phyloP scores from a whole-genome alignment of 2,329 filamentous ascomycete species.

The Helicocarpus griseus region DNA sequence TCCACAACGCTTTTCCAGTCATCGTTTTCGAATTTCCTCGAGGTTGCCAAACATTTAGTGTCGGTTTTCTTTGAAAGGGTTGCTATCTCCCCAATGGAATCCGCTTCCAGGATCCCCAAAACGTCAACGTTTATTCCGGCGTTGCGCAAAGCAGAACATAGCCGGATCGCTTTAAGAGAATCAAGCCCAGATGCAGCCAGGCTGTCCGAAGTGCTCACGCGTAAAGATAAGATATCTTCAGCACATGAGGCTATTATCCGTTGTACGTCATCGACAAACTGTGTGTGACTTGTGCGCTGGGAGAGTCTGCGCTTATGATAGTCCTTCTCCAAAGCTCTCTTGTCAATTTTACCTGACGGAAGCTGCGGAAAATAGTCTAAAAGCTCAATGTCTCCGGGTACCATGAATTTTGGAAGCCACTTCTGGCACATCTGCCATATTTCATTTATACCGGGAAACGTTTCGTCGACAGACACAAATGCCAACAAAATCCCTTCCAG shows the following conservation, averaged over 20 bases:
- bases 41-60: conserved; percentile 9
- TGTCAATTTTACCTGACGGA: conserved; percentile 75
- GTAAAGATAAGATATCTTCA: conserved; percentile 31
- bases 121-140: conserved; percentile 48
- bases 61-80: conserved; percentile 20
- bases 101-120: conserved; percentile 51
- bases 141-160: conserved; percentile 55
- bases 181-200: conserved; percentile 54
- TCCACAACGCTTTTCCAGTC: conserved; percentile 16
- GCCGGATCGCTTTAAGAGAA: conserved; percentile 52
- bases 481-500: conserved; percentile 60
- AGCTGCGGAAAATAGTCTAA: conserved; percentile 60
- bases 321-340: conserved; percentile 49
- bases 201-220: conserved; percentile 29
- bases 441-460: conserved; percentile 27
- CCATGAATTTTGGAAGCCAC: conserved; percentile 78
- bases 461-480: conserved; percentile 54
- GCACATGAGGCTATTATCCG: conserved; percentile 33
- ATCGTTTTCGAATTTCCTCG: conserved; percentile 9
- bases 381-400: conserved; percentile 63
- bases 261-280: conserved; percentile 18
- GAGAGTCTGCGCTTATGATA: conserved; percentile 34
- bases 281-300: conserved; percentile 7
- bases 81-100: conserved; percentile 34
- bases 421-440: conserved; percentile 53